Evolutionary conservation across 805 yeast species (phyloP).

Genomic region (Starmerella etchellsii): DNA sequence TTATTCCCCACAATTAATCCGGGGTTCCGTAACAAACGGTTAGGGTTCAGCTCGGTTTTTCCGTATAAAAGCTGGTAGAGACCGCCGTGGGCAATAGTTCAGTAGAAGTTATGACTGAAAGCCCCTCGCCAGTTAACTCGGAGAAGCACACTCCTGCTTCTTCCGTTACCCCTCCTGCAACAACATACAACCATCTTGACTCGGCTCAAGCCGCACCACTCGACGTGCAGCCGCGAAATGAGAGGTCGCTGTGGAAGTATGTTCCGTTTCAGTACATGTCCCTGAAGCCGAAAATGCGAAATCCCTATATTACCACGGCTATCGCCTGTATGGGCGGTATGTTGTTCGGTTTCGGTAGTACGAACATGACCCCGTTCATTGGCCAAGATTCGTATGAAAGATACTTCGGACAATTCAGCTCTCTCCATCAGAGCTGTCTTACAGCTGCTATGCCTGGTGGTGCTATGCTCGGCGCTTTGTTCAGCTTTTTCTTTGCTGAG

Average conservation of each 20-base stretch:
- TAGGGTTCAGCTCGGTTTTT: no score
- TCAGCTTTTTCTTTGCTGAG: conserved; percentile 38
- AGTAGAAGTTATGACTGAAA: no score
- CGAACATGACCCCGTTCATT: conserved; percentile 64
- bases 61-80: no score
- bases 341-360: conserved; percentile 66
- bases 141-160: no score
- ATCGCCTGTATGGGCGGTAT: conserved; percentile 57
- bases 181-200: not conserved
- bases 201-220: conserved; percentile 1
- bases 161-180: no score
- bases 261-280: conserved; percentile 16
- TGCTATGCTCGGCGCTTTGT: conserved; percentile 47
- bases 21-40: no score
- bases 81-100: no score
- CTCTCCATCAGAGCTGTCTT: conserved; percentile 48
- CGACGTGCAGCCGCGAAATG: conserved; percentile 4
- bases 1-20: conserved; percentile 1
- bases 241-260: conserved; percentile 10
- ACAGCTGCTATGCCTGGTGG: conserved; percentile 58
- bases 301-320: conserved; percentile 43
- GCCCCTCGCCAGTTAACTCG: no score
- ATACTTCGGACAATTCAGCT: conserved; percentile 34
- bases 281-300: conserved; percentile 23
- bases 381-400: conserved; percentile 37